A percentile compares a stretch with the other conserved stretches of the same genome.
Conservation (phyloP, 176 grass and related monocot genomes). For the Oryza glaberrima region DNA sequence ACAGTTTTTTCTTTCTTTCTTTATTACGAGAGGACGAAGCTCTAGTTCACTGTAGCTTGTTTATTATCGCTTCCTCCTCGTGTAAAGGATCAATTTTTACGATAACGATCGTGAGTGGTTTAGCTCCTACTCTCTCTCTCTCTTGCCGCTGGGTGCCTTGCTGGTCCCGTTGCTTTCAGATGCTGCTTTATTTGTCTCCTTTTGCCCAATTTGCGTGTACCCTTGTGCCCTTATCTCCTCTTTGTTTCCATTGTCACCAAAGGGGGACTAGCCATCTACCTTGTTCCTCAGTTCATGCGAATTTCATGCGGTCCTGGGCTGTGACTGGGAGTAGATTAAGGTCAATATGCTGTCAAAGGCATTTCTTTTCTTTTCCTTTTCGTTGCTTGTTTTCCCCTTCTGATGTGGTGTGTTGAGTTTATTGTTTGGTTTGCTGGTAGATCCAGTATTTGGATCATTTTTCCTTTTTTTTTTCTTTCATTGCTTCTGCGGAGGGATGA, state of each 20-base stretch:
- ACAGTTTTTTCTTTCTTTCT: background rate
- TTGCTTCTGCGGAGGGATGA: slow-evolving; percentile 13
- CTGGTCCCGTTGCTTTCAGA: slow-evolving; percentile 46
- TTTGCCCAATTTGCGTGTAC: slow-evolving; percentile 35
- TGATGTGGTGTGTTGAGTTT: slow-evolving; percentile 9
- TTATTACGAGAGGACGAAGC: background rate
- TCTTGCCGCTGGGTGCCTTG: slow-evolving; percentile 29
- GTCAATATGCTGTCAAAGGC: slow-evolving; percentile 40
- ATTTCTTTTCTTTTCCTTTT: background rate
- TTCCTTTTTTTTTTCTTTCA: background rate
- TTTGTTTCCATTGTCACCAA: slow-evolving; percentile 29
- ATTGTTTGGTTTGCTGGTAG: slow-evolving; percentile 29
- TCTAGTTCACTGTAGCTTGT: background rate
- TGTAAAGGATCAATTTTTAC: slow-evolving; percentile 19
- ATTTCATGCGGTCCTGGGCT: slow-evolving; percentile 15
- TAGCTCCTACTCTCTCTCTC: slow-evolving; percentile 2
- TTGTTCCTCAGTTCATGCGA: slow-evolving; percentile 17
- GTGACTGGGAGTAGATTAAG: slow-evolving; percentile 43
- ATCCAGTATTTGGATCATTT: slow-evolving; percentile 27
- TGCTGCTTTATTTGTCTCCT: slow-evolving; percentile 33
- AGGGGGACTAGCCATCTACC: slow-evolving; percentile 16
- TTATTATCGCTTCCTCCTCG: slow-evolving; percentile 8
- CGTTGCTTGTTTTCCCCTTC: background rate
- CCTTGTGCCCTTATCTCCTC: slow-evolving; percentile 34
- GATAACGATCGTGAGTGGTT: slow-evolving; percentile 7